A percentile compares a stretch with the other conserved stretches of the same genome.
Evolutionary conservation across 2,329 filamentous ascomycete species (phyloP).

Genomic region (Elsinoe fawcettii): DNA sequence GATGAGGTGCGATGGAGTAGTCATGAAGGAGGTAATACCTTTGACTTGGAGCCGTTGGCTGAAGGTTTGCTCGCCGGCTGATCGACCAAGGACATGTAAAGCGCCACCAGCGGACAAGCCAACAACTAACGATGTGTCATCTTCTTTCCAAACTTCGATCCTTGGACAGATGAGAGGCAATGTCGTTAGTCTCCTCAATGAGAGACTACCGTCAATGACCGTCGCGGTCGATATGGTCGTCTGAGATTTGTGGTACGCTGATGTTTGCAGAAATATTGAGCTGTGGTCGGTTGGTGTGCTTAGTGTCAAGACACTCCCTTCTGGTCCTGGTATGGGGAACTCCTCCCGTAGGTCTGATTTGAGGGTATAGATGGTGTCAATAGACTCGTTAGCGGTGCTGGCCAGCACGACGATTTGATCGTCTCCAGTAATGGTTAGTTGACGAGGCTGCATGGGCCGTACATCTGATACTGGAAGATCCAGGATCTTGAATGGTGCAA

Average conservation of each 20-base stretch:
- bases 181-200: slow-evolving; percentile 1
- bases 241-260: slow-evolving; percentile 1
- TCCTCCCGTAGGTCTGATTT: neutral
- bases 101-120: slow-evolving; percentile 69
- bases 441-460: slow-evolving; percentile 28
- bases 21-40: slow-evolving; percentile 84
- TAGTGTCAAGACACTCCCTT: neutral
- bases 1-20: slow-evolving; percentile 75
- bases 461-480: slow-evolving; percentile 34
- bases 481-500: slow-evolving; percentile 29
- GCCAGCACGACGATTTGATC: slow-evolving; percentile 31
- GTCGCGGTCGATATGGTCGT: neutral
- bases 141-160: slow-evolving; percentile 30
- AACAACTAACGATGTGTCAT: slow-evolving; percentile 38
- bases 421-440: slow-evolving; percentile 41
- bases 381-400: slow-evolving; percentile 16
- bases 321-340: neutral
- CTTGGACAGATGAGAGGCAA: slow-evolving; percentile 24
- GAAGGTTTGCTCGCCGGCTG: slow-evolving; percentile 16
- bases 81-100: slow-evolving; percentile 53
- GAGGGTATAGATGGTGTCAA: slow-evolving; percentile 20
- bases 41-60: slow-evolving; percentile 66
- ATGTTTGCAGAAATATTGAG: slow-evolving; percentile 21
- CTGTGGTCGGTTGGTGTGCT: slow-evolving; percentile 17
- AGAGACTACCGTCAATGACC: neutral